A percentile compares a stretch with the other conserved stretches of the same genome.
These are phyloP conservation scores for Calonectria henricotiae DNA, from an alignment of 2,329 filamentous ascomycete genomes.

Conservation along the genomic window DNA sequence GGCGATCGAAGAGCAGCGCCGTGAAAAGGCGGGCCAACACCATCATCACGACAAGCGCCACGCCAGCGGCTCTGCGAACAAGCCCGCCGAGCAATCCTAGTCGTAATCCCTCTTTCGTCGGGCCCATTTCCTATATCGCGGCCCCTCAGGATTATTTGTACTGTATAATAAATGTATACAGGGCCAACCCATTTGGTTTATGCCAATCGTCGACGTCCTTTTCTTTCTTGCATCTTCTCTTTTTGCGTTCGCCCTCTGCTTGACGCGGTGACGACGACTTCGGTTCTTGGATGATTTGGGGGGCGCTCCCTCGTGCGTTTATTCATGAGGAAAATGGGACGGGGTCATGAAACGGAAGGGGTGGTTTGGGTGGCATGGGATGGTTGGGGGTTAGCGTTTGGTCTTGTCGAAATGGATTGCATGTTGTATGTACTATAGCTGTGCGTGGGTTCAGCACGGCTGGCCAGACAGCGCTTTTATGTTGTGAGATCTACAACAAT, in stretches of 20 bases:
- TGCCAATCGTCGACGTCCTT: slow-evolving; percentile 40
- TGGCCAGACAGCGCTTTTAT: slow-evolving; percentile 35
- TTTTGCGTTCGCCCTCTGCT: slow-evolving; percentile 33
- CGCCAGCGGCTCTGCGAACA: slow-evolving; percentile 53
- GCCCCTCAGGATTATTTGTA: slow-evolving; percentile 39
- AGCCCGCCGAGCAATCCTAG: slow-evolving; percentile 54
- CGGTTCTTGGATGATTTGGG: slow-evolving; percentile 36
- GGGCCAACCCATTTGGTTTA: slow-evolving; percentile 37
- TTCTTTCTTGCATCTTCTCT: slow-evolving; percentile 37
- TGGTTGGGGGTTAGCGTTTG: slow-evolving; percentile 42
- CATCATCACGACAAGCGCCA: slow-evolving; percentile 62
- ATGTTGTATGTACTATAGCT: slow-evolving; percentile 41
- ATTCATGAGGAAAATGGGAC: slow-evolving; percentile 35
- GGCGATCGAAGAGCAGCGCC: slow-evolving; percentile 91
- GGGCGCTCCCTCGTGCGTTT: slow-evolving; percentile 28
- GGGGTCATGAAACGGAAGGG: slow-evolving; percentile 33
- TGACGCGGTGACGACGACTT: slow-evolving; percentile 33
- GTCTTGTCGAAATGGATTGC: slow-evolving; percentile 39
- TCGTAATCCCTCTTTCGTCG: slow-evolving; percentile 31
- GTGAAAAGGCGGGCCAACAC: slow-evolving; percentile 80
- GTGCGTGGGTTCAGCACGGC: slow-evolving; percentile 29
- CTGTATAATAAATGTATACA: slow-evolving; percentile 49
- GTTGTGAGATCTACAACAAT: slow-evolving; percentile 29
- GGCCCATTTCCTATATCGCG: slow-evolving; percentile 11
- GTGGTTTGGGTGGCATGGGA: slow-evolving; percentile 33